Evolutionary conservation across 148 eudicot genomes (phyloP).

Genomic region (Amaranthus cruentus): DNA sequence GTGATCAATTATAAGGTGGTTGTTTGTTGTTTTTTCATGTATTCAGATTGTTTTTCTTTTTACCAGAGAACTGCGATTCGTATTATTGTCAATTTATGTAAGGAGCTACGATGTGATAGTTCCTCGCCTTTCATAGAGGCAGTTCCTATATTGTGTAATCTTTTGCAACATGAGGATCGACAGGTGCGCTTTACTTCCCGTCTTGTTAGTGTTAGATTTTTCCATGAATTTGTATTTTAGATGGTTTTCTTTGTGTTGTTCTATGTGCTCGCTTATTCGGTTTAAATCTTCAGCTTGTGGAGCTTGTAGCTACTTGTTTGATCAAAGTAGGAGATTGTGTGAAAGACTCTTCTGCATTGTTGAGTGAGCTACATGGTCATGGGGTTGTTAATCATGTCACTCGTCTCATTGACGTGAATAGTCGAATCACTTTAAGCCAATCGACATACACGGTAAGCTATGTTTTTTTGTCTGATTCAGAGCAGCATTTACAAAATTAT

Average conservation of each 20-base stretch:
- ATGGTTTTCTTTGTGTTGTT: background rate
- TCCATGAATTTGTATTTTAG: background rate
- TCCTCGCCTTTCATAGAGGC: conserved; percentile 73
- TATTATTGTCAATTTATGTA: conserved; percentile 78
- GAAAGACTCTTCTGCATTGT: conserved; percentile 49
- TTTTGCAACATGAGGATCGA: conserved; percentile 81
- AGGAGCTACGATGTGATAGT: conserved; percentile 71
- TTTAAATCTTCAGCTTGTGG: conserved; percentile 65
- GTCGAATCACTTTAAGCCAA: conserved; percentile 59
- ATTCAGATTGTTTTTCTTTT: conserved; percentile 13
- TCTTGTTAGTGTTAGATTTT: background rate
- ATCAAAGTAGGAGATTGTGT: conserved; percentile 66
- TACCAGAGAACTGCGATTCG: conserved; percentile 82
- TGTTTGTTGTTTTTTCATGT: background rate
- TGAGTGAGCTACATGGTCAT: conserved; percentile 63
- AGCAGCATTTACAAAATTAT: background rate
- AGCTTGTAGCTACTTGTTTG: conserved; percentile 75
- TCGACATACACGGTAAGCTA: conserved; percentile 54
- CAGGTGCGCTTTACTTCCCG: conserved; percentile 44
- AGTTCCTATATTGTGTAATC: conserved; percentile 75
- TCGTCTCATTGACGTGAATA: conserved; percentile 57
- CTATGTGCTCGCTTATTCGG: background rate
- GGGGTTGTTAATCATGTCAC: conserved; percentile 63
- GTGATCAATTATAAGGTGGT: background rate
- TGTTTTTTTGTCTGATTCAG: conserved; percentile 1